Base-by-base conservation (phyloP, 2,329 filamentous ascomycete genomes). In the Neofusicoccum laricinum region DNA sequence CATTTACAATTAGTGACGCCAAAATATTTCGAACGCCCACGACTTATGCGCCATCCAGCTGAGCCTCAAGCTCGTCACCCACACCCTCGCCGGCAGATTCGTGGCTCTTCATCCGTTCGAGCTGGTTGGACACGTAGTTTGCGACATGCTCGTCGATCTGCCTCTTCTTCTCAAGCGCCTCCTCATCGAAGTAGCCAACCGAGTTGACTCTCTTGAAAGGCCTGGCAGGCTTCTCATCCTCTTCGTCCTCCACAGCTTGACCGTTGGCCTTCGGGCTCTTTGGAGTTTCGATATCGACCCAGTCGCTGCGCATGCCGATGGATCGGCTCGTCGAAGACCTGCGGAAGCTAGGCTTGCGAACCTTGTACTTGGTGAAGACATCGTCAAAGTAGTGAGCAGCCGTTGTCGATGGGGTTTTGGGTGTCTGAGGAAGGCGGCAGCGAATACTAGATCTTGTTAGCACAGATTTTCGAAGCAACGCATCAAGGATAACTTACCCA, bases 381-480 rank as follows among this genome's bases (percentile, higher is more conserved):
- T 98, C 94, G 72, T 98, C 94, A 74, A 98, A 98, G 82, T 98
- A 98, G 76, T 97, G 93, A 7, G 90, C 85, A 78, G 96, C 94
- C 45, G 89, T 92, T 1, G 87, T 86, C 2, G 89, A 88, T 1
- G 94, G 93, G 2, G 93, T 96, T 57, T 93, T 90, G 14, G 95
- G 95, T 0, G 95, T 98, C 72, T 97, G 92, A 1, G 94, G 93
- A 14, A 97, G 87, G 71, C 93, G 91, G 76, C 93, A 97, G 75
- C 88, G 95, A 73, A 96, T 85, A 69, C 91, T 94, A 68, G 64
- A 25, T 59, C 21, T 25, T 40, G 34, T 55, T 40, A 55, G 50
- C 32, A 19, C 36, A 4, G 7, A 21, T 19, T 5, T 4, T 21
- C 4, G 34, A 21, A 58, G 43, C 32, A 15, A 21, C 32, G 41